Evolutionary conservation across 768 basidiomycete genomes (phyloP).

Genomic region (Kwoniella bestiolae): DNA sequence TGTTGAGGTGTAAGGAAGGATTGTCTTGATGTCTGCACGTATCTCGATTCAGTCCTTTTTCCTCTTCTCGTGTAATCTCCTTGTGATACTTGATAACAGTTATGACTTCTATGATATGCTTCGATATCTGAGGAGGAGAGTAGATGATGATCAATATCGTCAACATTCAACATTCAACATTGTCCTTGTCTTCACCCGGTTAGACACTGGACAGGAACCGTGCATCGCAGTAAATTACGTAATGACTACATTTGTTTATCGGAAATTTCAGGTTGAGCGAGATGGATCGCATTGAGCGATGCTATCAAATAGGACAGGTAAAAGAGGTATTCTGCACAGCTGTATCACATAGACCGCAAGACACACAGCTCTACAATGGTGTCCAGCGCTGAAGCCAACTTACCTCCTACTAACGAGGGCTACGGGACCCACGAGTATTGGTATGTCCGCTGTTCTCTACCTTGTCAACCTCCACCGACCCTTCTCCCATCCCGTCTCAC

Average conservation of each 20-base stretch:
- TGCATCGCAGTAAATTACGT: neutral
- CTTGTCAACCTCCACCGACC: neutral
- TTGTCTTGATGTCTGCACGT: neutral
- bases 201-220: neutral
- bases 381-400: constrained; percentile 29
- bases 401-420: constrained; percentile 54
- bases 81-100: neutral
- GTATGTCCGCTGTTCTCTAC: constrained; percentile 25
- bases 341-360: too few relatives aligned
- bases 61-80: neutral
- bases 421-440: constrained; percentile 57
- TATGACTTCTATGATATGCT: neutral
- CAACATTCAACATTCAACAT: neutral
- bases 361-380: too few relatives aligned
- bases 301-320: too few relatives aligned
- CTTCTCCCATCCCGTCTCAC: neutral
- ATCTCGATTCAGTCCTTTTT: neutral
- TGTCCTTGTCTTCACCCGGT: neutral
- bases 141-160: too few relatives aligned
- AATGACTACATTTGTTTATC: neutral
- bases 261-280: neutral
- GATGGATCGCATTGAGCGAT: too few relatives aligned
- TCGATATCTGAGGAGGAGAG: too few relatives aligned
- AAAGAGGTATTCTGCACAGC: too few relatives aligned
- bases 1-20: too few relatives aligned